A percentile compares a stretch with the other conserved stretches of the same genome.
These are phyloP conservation scores for Asterochloris erici DNA, from an alignment of 139 green algal species.

Conservation along the genomic window DNA sequence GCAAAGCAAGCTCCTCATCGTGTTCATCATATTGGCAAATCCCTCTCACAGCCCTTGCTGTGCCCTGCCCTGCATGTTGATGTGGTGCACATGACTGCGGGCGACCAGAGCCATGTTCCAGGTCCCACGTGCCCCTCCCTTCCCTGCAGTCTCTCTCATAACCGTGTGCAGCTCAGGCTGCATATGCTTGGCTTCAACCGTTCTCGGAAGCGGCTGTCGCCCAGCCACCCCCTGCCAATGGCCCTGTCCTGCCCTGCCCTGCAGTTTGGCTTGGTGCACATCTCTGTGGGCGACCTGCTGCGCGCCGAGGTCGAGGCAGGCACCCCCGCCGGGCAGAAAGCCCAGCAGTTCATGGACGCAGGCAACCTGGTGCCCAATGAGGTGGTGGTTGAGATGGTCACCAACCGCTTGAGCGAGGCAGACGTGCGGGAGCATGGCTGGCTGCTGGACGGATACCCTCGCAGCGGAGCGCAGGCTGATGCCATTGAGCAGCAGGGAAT, in stretches of 20 bases:
- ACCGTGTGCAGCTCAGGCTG: background rate
- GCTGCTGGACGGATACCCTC: conserved; percentile 97
- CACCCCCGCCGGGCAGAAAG: conserved; percentile 68
- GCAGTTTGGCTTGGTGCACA: conserved; percentile 93
- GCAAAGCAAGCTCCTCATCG: too few species aligned
- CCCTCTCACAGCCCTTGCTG: too few species aligned
- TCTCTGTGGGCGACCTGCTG: conserved; percentile 95
- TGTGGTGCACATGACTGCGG: background rate
- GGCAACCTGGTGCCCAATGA: conserved; percentile 95
- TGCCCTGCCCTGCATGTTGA: background rate
- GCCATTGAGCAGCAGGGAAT: conserved; percentile 92
- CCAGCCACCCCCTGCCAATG: background rate
- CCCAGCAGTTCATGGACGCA: conserved; percentile 92
- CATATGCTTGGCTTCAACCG: background rate
- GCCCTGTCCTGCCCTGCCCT: background rate
- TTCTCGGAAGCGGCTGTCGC: background rate
- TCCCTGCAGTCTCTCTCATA: background rate
- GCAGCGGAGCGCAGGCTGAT: conserved; percentile 85
- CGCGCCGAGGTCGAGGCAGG: conserved; percentile 89
- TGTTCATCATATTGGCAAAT: too few species aligned
- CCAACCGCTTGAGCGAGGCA: conserved; percentile 53
- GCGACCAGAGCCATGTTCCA: too few species aligned
- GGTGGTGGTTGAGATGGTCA: conserved; percentile 92
- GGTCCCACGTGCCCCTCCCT: too few species aligned
- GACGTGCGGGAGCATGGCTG: conserved; percentile 71